Conservation (phyloP, 164 flowering plant genomes). For the Cinnamomum chago region DNA sequence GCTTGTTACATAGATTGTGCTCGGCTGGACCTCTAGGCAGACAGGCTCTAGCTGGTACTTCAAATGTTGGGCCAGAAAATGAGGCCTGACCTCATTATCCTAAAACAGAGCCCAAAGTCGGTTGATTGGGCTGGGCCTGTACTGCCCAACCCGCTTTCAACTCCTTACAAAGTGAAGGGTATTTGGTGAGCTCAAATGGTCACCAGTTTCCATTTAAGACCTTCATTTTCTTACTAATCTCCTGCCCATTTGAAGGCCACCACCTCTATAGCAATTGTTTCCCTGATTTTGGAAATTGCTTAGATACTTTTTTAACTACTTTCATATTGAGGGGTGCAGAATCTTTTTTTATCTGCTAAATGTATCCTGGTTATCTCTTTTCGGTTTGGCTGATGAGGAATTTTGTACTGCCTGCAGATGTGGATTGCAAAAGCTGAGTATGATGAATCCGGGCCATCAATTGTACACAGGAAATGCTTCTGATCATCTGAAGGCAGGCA, state of each 20-base stretch:
- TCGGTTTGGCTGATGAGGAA: neutral
- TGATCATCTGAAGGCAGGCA: constrained; percentile 11
- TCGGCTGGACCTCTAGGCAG: no score
- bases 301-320: neutral
- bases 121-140: neutral
- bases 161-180: neutral
- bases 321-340: neutral
- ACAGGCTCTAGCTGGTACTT: neutral
- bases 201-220: neutral
- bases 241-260: neutral
- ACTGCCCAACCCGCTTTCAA: neutral
- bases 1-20: no score
- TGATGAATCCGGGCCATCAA: constrained; percentile 61
- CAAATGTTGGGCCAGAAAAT: neutral
- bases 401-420: constrained; percentile 38
- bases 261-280: neutral
- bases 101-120: neutral
- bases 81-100: neutral
- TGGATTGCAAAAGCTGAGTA: constrained; percentile 66
- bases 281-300: neutral
- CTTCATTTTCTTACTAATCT: neutral
- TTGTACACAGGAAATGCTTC: constrained; percentile 66
- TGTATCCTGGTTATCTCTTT: neutral
- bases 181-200: neutral
- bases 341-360: neutral